Evolutionary conservation across 768 basidiomycete species (phyloP).

Genomic region (Psilocybe sp.): DNA sequence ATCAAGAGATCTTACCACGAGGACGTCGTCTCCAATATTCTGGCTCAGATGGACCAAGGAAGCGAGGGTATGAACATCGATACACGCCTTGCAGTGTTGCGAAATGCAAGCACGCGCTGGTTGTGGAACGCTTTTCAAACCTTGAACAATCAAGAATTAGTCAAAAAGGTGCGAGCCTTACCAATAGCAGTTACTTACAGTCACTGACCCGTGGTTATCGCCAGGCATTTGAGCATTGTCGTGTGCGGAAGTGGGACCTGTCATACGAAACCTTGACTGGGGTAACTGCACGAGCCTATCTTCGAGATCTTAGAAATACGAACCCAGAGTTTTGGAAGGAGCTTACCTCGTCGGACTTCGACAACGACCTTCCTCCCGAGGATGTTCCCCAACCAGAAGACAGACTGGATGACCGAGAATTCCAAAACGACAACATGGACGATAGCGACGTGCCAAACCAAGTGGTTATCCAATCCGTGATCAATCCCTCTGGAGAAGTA

Average conservation of each 20-base stretch:
- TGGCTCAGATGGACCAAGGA: conserved; percentile 20
- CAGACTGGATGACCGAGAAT: too few relatives aligned
- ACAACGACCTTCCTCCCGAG: too few relatives aligned
- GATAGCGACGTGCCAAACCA: too few relatives aligned
- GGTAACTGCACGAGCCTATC: conserved; percentile 8
- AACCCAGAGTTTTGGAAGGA: too few relatives aligned
- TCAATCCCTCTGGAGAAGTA: too few relatives aligned
- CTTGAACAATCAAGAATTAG: conserved; percentile 22
- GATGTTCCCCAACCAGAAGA: too few relatives aligned
- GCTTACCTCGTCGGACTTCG: too few relatives aligned
- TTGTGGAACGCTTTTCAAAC: conserved; percentile 28
- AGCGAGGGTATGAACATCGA: conserved; percentile 15
- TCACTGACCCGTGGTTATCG: not conserved
- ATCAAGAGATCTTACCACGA: conserved; percentile 28
- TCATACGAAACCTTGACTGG: conserved; percentile 22
- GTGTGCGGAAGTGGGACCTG: conserved; percentile 21
- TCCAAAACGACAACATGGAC: too few relatives aligned
- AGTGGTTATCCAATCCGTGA: too few relatives aligned
- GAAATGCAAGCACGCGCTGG: conserved; percentile 25
- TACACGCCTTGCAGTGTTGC: too few relatives aligned
- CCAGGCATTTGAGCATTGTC: conserved; percentile 25
- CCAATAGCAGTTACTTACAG: not conserved
- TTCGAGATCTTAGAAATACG: conserved; percentile 10
- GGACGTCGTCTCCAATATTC: conserved; percentile 26
- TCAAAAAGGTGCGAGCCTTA: conserved; percentile 24